Evolutionary conservation across 2,329 filamentous ascomycete genomes (phyloP), one percentile per base, ranked within the genome.

Genomic region (Epichloe typhina): DNA sequence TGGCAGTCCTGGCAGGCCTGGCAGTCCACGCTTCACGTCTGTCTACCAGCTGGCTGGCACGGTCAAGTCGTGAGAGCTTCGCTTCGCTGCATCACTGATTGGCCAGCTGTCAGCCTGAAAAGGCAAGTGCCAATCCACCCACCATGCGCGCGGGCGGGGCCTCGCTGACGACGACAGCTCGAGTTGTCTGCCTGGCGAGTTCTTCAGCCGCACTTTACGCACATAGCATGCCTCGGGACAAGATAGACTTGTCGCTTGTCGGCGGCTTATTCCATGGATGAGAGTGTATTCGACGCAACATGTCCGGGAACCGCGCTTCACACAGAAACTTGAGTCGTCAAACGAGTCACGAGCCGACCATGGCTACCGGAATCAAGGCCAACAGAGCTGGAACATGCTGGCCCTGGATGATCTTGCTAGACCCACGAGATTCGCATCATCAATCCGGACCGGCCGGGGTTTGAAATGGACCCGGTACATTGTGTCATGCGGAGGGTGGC

Each of bases 381-480:
- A 57, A 23, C 58, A 0, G 56, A 59, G 9, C 47, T 56, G 13
- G 62, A 64, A 15, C 53, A 64, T 40, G 49, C 62, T 15, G 56
- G 56, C 61, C 54, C 66, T 68, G 50, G 63, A 69, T 49, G 50
- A 54, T 2, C 51, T 66, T 3, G 66, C 65, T 15, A 61, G 59
- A 46, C 47, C 38, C 55, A 66, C 53, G 53, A 58, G 19, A 54
- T 69, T 19, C 64, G 66, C 35, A 58, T 69, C 44, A 58, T 69
- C 50, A 53, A 54, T 50, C 51, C 57, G 0, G 66, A 69, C 52
- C 55, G 66, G 5, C 66, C 68, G 0, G 66, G 67, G 8, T 61
- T 69, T 41, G 67, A 66, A 11, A 60, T 61, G 1, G 49, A 53
- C 4, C 49, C 56, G 0, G 45, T 21, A 26, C 17, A 40, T 23